Evolutionary conservation across 768 basidiomycete species (phyloP), one percentile per base, ranked within the genome.

Genomic region (Imleria badia): DNA sequence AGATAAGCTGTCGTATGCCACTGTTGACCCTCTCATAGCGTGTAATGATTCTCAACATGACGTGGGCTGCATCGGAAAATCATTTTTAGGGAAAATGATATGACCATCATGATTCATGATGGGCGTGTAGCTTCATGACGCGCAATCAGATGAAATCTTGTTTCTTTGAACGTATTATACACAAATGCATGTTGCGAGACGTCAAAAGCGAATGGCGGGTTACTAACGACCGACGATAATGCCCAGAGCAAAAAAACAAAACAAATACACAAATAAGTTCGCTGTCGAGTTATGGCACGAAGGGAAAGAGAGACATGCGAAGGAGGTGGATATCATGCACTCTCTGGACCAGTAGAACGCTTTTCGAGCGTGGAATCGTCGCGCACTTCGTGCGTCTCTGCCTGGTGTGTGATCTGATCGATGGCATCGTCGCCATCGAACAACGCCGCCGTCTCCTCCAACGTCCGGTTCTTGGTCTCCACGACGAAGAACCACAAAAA

Each of bases 401-500:
- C 69, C 23, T 56, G 62, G 35, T 60, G 68, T 5, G 67, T 36
- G n/a, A 80, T 73, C 48, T 58, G 61, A 12, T 71, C 61, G 23
- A 78, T 66, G 22, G 75, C 81, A 1, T 82, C 80, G 12, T 84
- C 81, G 36, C 87, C 88, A 60, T 91, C 89, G 76, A 91, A 91
- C 48, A 91, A 68, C 34, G 79, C 85, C 10, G 88, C 85, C n/a
- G 89, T 90, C 75, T 91, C 89, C 68, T 91, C 89, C 59, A 91
- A 78, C 17, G 87, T 82, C 56, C 80, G 81, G 69, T 80, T 78
- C 76, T 82, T 86, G 54, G 87, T 89, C 77, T 91, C 87, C 52
- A 88, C 68, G 65, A 87, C 66, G 70, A 78, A 89, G 75, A 85
- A 73, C 75, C 78, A 89, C 64, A 81, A 66, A 76, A 82, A 90